Base-by-base conservation (phyloP, 2,329 filamentous ascomycete genomes). In the Epichloe glyceriae region DNA sequence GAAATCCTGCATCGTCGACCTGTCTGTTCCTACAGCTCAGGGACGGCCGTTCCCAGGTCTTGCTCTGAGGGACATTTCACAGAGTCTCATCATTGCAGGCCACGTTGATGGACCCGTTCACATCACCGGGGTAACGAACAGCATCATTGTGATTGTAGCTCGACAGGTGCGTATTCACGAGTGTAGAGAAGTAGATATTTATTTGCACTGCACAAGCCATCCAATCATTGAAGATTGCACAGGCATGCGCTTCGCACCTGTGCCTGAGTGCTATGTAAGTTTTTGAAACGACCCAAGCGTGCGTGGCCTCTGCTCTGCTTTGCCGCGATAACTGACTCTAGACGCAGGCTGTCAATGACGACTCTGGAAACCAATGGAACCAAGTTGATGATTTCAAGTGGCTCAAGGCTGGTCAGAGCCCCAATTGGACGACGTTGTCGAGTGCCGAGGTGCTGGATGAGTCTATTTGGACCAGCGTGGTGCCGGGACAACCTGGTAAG, bases 381-480 rank as follows among this genome's bases (percentile, higher is more conserved):
- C 82, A 93, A 60, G 86, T 97, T 15, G 88, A 97, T 65, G 93
- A 98, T 65, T 98, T 98, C 74, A 95, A 95, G 69, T 97, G 93
- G 93, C 77, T 96, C 55, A 94, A 90, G 66, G 75, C 79, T 15
- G 88, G 86, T 52, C 80, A 80, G 33, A 96, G 88, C 62, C 93
- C 93, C 2, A 90, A 98, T 63, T 98, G 91, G 88, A 79, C 73
- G 35, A 67, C 88, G 2, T 59, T 97, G 20, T 71, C 79, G 1
- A 75, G 80, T 49, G 72, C 72, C 1, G 70, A 83, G 50, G 75
- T 76, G 22, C 68, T 91, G 12, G 57, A 68, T 0, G 78, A 83
- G 2, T 71, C 77, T 2, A 70, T 85, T 0, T 95, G 89, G 89
- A 78, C 73, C 47, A 75, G 79, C 34, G 72, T 82, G 11, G 79